Percentiles rank a stretch among this genome's conserved stretches.
phyloP scores from a whole-genome alignment of 2,329 filamentous ascomycete species.

The Aspergillus felis region DNA sequence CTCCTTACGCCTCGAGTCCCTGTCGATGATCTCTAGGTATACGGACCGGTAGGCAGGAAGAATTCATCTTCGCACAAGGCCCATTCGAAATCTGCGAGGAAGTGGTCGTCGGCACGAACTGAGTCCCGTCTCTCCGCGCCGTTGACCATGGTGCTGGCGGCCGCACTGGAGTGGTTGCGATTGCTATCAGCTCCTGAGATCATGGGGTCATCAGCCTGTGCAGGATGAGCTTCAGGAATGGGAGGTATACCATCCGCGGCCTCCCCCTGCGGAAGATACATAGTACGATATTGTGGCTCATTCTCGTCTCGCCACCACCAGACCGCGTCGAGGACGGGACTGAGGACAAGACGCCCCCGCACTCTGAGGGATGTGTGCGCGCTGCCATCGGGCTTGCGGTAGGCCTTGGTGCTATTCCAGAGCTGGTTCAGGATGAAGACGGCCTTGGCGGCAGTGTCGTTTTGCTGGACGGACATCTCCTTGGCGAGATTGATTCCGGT shows the following conservation, averaged over 20 bases:
- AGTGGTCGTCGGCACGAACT: slow-evolving; percentile 33
- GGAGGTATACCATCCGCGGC: slow-evolving; percentile 14
- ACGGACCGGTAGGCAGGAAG: slow-evolving; percentile 22
- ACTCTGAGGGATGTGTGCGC: slow-evolving; percentile 35
- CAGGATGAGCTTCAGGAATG: not conserved
- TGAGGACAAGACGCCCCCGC: slow-evolving; percentile 35
- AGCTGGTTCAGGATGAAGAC: slow-evolving; percentile 33
- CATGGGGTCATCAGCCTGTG: not conserved
- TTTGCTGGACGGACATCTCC: slow-evolving; percentile 34
- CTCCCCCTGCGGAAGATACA: slow-evolving; percentile 10
- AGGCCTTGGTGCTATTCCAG: slow-evolving; percentile 41
- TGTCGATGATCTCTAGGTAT: slow-evolving; percentile 14
- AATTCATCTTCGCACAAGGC: slow-evolving; percentile 29
- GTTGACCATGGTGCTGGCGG: slow-evolving; percentile 3
- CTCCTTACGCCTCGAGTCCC: not conserved
- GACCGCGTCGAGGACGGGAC: slow-evolving; percentile 36
- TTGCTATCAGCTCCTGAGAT: slow-evolving; percentile 11
- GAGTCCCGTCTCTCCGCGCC: slow-evolving; percentile 15
- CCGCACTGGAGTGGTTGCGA: slow-evolving; percentile 1
- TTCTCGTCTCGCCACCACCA: slow-evolving; percentile 45
- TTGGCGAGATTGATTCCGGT: slow-evolving; percentile 36
- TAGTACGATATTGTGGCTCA: slow-evolving; percentile 23
- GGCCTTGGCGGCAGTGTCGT: slow-evolving; percentile 32
- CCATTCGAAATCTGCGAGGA: slow-evolving; percentile 39
- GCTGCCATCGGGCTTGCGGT: slow-evolving; percentile 36